A percentile compares a stretch with the other conserved stretches of the same genome.
Evolutionary conservation across 805 yeast species (phyloP).

Genomic region (Ogataea methanolica): DNA sequence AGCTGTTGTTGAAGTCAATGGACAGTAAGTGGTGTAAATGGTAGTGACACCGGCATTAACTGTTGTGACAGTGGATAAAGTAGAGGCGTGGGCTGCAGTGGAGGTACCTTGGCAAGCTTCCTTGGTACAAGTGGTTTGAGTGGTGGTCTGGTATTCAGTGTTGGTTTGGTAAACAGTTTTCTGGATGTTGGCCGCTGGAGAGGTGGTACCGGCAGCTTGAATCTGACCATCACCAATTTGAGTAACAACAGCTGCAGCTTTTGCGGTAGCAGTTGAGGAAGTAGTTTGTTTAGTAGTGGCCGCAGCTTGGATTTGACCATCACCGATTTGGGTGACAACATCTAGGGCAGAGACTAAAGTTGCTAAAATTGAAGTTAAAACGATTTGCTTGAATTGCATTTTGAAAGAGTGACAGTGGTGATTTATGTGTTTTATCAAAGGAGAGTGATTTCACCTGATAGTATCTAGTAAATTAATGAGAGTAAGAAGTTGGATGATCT

Average conservation of each 20-base stretch:
- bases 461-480: background rate
- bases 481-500: background rate
- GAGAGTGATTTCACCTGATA: background rate
- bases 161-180: background rate
- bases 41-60: constrained; percentile 12
- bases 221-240: constrained; percentile 23
- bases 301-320: constrained; percentile 14
- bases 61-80: background rate
- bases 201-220: constrained; percentile 9
- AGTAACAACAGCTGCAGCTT: constrained; percentile 11
- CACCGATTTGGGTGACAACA: constrained; percentile 19
- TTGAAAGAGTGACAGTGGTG: background rate
- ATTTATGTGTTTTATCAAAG: background rate
- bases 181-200: background rate
- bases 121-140: constrained; percentile 1
- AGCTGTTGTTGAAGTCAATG: constrained; percentile 13
- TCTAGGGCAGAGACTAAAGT: constrained; percentile 11
- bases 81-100: constrained; percentile 10
- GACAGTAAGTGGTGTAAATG: constrained; percentile 22
- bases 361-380: constrained; percentile 13
- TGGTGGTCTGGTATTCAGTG: background rate
- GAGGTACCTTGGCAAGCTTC: constrained; percentile 8
- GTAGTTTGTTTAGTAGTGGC: background rate
- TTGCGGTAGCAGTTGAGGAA: constrained; percentile 3
- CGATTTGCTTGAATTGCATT: constrained; percentile 22